Conservation (phyloP, 495 filamentous ascomycete species). For the Hyphodiscus hymeniophilus region DNA sequence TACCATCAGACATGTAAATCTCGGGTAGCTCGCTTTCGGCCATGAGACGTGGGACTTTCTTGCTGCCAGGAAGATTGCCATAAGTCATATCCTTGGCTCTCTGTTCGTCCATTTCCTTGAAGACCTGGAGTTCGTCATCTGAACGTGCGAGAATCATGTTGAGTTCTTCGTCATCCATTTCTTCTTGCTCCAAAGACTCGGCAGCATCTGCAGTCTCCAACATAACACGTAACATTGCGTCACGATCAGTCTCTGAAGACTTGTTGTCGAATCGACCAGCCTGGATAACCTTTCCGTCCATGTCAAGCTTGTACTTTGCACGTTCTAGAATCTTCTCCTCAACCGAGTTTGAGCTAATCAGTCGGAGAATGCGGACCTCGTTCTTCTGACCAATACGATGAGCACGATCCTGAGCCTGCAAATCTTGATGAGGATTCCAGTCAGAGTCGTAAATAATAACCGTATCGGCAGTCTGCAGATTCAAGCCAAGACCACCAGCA, state of each 20-base stretch:
- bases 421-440: slow-evolving; percentile 99
- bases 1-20: slow-evolving; percentile 82
- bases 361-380: slow-evolving; percentile 88
- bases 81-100: slow-evolving; percentile 55
- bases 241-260: slow-evolving; percentile 95
- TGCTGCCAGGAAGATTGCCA: slow-evolving; percentile 53
- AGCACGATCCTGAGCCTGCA: slow-evolving; percentile 98
- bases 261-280: slow-evolving; percentile 99
- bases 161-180: slow-evolving; percentile 96
- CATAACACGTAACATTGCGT: slow-evolving; percentile 86
- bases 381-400: slow-evolving; percentile 99
- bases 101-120: slow-evolving; percentile 73
- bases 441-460: slow-evolving; percentile 99
- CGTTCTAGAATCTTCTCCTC: slow-evolving; percentile 98
- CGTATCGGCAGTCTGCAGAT: slow-evolving; percentile 94
- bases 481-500: slow-evolving; percentile 94
- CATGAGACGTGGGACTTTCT: slow-evolving; percentile 68
- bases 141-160: slow-evolving; percentile 80
- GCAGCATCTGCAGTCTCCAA: slow-evolving; percentile 89
- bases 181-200: slow-evolving; percentile 69
- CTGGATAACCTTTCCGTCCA: slow-evolving; percentile 99
- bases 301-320: slow-evolving; percentile 94
- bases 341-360: slow-evolving; percentile 94
- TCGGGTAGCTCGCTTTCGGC: slow-evolving; percentile 85
- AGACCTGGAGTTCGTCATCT: slow-evolving; percentile 60